Base-by-base conservation (phyloP, 257 asterid genomes). In the Solanum arcanum region DNA sequence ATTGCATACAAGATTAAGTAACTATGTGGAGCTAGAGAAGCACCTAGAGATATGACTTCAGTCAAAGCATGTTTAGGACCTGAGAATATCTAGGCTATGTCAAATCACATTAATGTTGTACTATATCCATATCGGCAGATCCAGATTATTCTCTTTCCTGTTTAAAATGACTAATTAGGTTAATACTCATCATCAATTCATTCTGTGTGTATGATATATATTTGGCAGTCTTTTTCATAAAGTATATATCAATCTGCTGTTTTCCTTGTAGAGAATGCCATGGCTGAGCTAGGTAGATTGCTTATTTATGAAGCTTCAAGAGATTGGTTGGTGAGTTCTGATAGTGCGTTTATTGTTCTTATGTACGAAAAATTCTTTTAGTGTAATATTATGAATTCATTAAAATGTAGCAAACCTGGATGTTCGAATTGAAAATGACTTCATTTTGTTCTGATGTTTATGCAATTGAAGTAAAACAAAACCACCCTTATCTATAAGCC, bases 201-300 rank as follows among this genome's bases (percentile, higher is more conserved):
- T 23, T 76, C 37, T 76, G 83, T 60, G 12, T n/a, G 60, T 76
- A 42, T n/a, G 35, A n/a, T 76, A 76, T n/a, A 13, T 3, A 76
- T 49, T 81, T 49, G 66, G 29, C 44, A 10, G 85, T 29, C 46
- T 33, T 81, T 47, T 47, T 81, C 11, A 47, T 21, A 20, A 10
- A 25, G 27, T 13, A 81, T 81, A 49, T 49, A 11, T 29, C 68
- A 49, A 81, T 81, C 56, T 2, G 29, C 25, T 81, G 66, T 49
- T 81, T 81, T 49, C 27, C 46, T 86, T 66, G 72, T 83, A 97
- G 99, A 88, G 89, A 95, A 88, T 91, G 99, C 99, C 56, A 93
- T 97, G 98, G 99, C 99, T 76, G 99, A 97, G 95, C 97, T 97
- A 31, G 99, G 99, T 87, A 97, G 99, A 91, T 90, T 97, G 91